These are phyloP conservation scores for Rhynchospora tenuis DNA, from an alignment of 176 grass and related monocot species.

Conservation along the genomic window DNA sequence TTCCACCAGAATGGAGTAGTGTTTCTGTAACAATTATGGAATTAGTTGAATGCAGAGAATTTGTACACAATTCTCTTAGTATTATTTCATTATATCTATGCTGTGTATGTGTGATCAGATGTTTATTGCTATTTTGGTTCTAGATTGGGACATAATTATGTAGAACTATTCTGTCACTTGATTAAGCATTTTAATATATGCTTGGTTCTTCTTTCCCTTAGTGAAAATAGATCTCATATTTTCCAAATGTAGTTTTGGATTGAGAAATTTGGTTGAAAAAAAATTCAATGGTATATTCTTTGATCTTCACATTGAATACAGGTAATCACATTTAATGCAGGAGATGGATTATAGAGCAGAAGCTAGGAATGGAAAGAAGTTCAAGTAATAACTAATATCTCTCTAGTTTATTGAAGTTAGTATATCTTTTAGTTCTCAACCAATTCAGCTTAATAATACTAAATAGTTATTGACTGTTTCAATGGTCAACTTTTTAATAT, in stretches of 20 bases:
- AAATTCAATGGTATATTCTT: constrained; percentile 46
- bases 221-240: constrained; percentile 1
- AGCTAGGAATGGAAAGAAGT: constrained; percentile 86
- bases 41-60: background rate
- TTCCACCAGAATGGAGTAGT: background rate
- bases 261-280: background rate
- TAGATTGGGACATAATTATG: background rate
- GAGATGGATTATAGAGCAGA: constrained; percentile 99
- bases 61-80: background rate
- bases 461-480: background rate
- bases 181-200: background rate
- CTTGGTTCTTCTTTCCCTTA: background rate
- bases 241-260: background rate
- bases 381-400: constrained; percentile 50
- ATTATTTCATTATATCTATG: background rate
- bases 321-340: constrained; percentile 99
- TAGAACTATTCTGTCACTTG: background rate
- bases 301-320: constrained; percentile 98
- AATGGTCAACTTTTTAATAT: background rate
- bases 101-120: too few relatives aligned
- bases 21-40: background rate
- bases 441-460: background rate
- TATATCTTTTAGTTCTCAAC: background rate
- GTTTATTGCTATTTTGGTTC: too few relatives aligned
- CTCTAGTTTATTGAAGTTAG: background rate